Conservation (phyloP, 108 stramenopile genomes). For the Aurantiochytrium sp. region DNA sequence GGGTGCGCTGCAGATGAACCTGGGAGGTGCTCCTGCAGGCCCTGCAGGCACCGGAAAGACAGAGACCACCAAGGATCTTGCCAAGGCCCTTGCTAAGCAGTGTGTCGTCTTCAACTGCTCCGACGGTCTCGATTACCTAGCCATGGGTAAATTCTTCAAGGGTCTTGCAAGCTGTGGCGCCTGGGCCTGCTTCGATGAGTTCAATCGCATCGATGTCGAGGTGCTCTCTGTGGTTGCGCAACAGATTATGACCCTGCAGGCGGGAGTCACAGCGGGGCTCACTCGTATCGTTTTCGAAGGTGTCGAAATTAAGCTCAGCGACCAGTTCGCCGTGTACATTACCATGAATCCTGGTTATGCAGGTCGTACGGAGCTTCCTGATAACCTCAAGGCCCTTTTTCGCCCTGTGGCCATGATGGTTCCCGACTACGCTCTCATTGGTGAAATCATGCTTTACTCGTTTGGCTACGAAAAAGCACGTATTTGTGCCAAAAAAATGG, state of each 20-base stretch:
- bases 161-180: conserved; percentile 60
- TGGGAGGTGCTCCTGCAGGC: conserved; percentile 60
- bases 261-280: conserved; percentile 29
- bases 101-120: conserved; percentile 65
- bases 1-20: conserved; percentile 60
- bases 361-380: conserved; percentile 41
- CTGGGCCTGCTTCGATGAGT: conserved; percentile 70
- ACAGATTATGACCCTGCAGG: conserved; percentile 59
- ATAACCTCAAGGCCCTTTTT: conserved; percentile 49
- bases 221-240: conserved; percentile 63
- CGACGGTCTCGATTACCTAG: conserved; percentile 62
- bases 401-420: conserved; percentile 70
- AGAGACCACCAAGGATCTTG: conserved; percentile 59
- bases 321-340: conserved; percentile 55
- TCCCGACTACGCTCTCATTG: conserved; percentile 64
- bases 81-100: conserved; percentile 61
- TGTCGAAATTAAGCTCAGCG: conserved; percentile 36
- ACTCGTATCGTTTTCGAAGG: conserved; percentile 44
- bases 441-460: conserved; percentile 61
- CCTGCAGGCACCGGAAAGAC: conserved; percentile 67
- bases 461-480: conserved; percentile 43
- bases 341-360: conserved; percentile 70
- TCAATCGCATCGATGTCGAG: conserved; percentile 68
- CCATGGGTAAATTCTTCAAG: conserved; percentile 67
- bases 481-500: conserved; percentile 46